A percentile compares a stretch with the other conserved stretches of the same genome.
These are phyloP conservation scores for Trichoderma virens DNA, from an alignment of 495 filamentous ascomycete genomes.

Conservation along the genomic window DNA sequence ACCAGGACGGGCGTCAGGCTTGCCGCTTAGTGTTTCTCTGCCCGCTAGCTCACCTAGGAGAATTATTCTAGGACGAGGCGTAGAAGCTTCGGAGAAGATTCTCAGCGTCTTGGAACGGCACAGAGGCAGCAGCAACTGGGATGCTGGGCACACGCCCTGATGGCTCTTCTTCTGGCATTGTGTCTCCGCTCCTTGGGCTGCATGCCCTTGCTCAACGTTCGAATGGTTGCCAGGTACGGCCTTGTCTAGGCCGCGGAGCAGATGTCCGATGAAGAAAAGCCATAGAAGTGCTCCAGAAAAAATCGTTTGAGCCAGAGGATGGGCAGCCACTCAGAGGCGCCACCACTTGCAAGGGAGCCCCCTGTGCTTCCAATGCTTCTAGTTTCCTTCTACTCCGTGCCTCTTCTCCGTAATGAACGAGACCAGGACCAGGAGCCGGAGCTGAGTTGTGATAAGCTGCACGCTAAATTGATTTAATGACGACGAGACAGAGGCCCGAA, in stretches of 20 bases:
- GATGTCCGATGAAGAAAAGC: conserved; percentile 1
- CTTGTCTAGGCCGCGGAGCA: background rate
- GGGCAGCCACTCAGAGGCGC: background rate
- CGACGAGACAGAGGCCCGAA: background rate
- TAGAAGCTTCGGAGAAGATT: background rate
- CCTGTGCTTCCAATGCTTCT: background rate
- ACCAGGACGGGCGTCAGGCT: too few species aligned
- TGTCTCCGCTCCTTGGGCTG: conserved; percentile 6
- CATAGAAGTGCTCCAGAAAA: background rate
- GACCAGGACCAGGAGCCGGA: background rate
- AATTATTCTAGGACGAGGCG: background rate
- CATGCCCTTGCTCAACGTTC: background rate
- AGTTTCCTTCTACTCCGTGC: background rate
- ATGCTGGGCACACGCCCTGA: background rate
- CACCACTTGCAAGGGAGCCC: background rate
- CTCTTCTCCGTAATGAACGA: background rate
- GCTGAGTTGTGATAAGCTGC: conserved; percentile 2
- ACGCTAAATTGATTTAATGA: background rate
- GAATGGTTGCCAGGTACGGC: background rate
- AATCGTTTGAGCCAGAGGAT: background rate
- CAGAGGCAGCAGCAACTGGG: background rate
- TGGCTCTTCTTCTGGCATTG: background rate
- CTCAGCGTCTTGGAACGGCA: background rate
- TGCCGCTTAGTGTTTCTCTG: too few species aligned
- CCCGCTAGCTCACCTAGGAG: background rate